Evolutionary conservation across 495 filamentous ascomycete genomes (phyloP), one percentile per base, ranked within the genome.

Genomic region (Xylaria longipes): DNA sequence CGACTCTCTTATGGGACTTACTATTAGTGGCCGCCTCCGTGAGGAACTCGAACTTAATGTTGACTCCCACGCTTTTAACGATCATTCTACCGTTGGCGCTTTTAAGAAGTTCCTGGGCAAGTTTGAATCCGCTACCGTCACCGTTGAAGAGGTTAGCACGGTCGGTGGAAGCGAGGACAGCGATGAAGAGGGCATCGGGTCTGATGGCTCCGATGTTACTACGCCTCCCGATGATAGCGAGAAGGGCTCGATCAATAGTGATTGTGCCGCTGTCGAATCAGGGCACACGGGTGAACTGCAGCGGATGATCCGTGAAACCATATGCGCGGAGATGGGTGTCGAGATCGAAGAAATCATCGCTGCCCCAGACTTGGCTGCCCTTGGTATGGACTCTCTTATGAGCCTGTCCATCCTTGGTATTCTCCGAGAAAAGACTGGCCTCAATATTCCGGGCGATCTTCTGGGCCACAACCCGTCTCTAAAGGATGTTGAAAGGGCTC

Each of bases 241-340:
- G 29, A 76, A 77, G 25, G 79, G 78, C 33, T 84, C 82, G 0
- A 69, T 81, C 56, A 84, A 84, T 75, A 81, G 74, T 31, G 83
- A 82, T 27, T n/a, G 60, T n/a, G 76, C 71, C 5, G 35, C 75
- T 17, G 66, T 45, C 29, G 78, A 75, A 22, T 74, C 77, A 54
- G 74, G 78, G 52, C 77, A 74, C 48, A 77, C 78, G 50, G 73
- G 79, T 46, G 82, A 87, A 71, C 81, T 88, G n/a, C 84, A 84
- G 72, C 80, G 82, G 45, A 82, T 83, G 35, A 84, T 92, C 8
- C 85, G 87, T 43, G 80, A 83, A 22, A 91, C 88, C 66, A 87
- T 94, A 60, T 87, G 90, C 3, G 82, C 87, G 35, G 92, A 94
- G 75, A 91, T 93, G 79, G 90, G 89, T 27, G 86, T 93, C 15